Conservation (phyloP, 2,329 filamentous ascomycete species). For the Talaromyces sp. region DNA sequence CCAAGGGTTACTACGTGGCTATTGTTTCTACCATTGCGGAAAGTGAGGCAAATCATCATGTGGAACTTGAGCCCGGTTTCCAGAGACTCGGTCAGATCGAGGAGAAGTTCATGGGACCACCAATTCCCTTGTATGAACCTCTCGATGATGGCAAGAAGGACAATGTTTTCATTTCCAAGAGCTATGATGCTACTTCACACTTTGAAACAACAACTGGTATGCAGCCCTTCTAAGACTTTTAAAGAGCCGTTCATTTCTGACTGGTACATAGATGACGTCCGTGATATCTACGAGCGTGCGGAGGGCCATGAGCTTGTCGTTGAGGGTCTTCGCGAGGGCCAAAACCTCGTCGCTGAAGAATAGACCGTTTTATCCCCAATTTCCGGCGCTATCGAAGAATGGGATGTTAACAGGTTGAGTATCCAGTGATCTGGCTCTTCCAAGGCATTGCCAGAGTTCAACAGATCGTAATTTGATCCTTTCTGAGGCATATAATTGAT, state of each 20-base stretch:
- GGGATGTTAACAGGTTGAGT: not conserved
- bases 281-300: slow-evolving; percentile 82
- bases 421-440: not conserved
- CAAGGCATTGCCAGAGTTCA: not conserved
- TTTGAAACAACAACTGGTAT: slow-evolving; percentile 79
- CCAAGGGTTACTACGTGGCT: slow-evolving; percentile 97
- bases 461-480: not conserved
- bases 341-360: slow-evolving; percentile 65
- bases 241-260: slow-evolving; percentile 11
- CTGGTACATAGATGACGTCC: slow-evolving; percentile 68
- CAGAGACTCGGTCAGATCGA: slow-evolving; percentile 89
- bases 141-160: slow-evolving; percentile 74
- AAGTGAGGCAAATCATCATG: slow-evolving; percentile 83
- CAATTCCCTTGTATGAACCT: slow-evolving; percentile 92
- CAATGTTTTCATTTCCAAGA: slow-evolving; percentile 96
- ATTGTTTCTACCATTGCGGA: slow-evolving; percentile 98
- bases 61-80: slow-evolving; percentile 87
- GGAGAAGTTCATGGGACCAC: slow-evolving; percentile 92
- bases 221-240: not conserved
- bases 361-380: slow-evolving; percentile 31
- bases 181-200: slow-evolving; percentile 95
- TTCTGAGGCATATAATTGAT: not conserved
- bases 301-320: slow-evolving; percentile 79
- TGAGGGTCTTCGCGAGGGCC: slow-evolving; percentile 73
- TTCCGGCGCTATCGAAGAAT: not conserved